A percentile compares a stretch with the other conserved stretches of the same genome.
Evolutionary conservation across 208 protist species (phyloP).

Genomic region (Leishmania major): DNA sequence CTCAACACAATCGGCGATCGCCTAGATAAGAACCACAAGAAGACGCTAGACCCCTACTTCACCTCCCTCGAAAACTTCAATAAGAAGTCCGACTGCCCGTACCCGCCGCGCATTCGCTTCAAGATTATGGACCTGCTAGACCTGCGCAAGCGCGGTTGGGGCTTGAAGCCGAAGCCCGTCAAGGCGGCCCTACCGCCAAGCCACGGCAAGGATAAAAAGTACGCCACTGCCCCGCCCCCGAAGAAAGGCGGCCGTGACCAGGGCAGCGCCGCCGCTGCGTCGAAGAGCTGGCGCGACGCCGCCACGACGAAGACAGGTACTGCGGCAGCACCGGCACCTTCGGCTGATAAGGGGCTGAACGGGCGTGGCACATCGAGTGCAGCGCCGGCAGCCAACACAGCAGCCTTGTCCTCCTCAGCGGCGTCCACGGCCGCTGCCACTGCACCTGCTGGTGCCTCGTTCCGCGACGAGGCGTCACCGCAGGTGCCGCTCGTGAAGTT

Average conservation of each 20-base stretch:
- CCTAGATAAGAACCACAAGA: constrained; percentile 57
- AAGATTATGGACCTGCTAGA: constrained; percentile 90
- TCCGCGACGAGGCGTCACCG: constrained; percentile 20
- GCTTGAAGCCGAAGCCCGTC: constrained; percentile 33
- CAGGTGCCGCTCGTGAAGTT: constrained; percentile 55
- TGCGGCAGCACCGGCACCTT: not conserved
- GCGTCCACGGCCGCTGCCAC: not conserved
- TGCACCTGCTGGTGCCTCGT: constrained; percentile 3
- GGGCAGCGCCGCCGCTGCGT: not conserved
- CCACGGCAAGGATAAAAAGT: constrained; percentile 14
- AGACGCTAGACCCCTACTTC: constrained; percentile 65
- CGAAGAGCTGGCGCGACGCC: constrained; percentile 25
- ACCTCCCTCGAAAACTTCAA: constrained; percentile 45
- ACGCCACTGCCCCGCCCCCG: constrained; percentile 1
- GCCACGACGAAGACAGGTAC: not conserved
- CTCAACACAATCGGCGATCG: constrained; percentile 73
- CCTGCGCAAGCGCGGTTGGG: constrained; percentile 64
- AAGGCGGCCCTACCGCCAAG: constrained; percentile 19
- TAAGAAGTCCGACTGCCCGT: constrained; percentile 57
- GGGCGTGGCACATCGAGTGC: constrained; percentile 13
- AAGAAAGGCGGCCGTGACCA: constrained; percentile 19
- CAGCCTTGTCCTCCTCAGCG: constrained; percentile 6
- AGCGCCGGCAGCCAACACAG: not conserved
- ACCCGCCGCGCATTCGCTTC: constrained; percentile 83
- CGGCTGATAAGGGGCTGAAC: constrained; percentile 7